phyloP scores from a whole-genome alignment of 179 eudicot species.

The Heliamphora pulchella region DNA sequence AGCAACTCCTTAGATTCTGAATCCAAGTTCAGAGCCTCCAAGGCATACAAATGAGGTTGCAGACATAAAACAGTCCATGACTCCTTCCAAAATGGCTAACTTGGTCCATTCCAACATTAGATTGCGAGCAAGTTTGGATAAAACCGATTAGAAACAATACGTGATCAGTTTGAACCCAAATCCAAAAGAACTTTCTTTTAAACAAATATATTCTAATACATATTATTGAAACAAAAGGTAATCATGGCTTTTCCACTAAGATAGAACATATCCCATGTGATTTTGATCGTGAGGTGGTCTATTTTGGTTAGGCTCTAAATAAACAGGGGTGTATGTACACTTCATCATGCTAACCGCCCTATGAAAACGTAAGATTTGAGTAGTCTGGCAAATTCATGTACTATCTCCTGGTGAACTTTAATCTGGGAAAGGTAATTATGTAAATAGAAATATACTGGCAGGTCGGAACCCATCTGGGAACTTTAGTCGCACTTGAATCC shows the following conservation, averaged over 20 bases:
- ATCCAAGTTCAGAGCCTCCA: background rate
- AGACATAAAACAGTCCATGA: background rate
- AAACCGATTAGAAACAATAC: background rate
- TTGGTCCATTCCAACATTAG: background rate
- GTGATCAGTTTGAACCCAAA: background rate
- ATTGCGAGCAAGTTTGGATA: background rate
- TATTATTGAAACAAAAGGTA: background rate
- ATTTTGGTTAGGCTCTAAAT: background rate
- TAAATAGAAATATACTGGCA: too few relatives aligned
- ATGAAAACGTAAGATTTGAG: too few relatives aligned
- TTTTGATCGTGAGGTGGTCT: background rate
- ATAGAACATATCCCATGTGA: background rate
- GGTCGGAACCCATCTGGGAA: too few relatives aligned
- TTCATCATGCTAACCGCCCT: too few relatives aligned
- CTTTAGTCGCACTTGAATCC: too few relatives aligned
- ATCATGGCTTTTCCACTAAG: background rate
- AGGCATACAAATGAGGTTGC: background rate
- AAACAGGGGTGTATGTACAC: too few relatives aligned
- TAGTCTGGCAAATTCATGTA: too few relatives aligned
- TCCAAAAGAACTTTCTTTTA: background rate
- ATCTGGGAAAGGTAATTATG: too few relatives aligned
- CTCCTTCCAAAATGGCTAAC: background rate
- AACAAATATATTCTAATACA: background rate
- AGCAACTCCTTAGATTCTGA: background rate
- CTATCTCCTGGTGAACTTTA: too few relatives aligned